A percentile compares a stretch with the other conserved stretches of the same genome.
Conservation (phyloP, 2,329 filamentous ascomycete genomes). For the Talaromyces sp. region DNA sequence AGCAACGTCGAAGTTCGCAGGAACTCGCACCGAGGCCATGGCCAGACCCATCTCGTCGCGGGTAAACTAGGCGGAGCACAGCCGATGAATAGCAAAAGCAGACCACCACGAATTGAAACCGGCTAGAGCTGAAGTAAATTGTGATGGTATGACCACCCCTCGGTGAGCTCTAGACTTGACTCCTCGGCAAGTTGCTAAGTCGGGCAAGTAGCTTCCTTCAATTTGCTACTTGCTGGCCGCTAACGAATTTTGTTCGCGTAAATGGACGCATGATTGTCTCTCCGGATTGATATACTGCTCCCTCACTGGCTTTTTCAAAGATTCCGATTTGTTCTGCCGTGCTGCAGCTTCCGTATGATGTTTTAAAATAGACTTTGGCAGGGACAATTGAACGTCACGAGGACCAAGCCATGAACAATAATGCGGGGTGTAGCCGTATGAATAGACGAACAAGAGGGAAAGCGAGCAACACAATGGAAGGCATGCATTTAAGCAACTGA, state of each 20-base stretch:
- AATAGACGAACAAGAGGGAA: neutral
- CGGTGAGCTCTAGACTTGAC: conserved; percentile 1
- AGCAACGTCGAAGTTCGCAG: neutral
- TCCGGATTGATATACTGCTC: neutral
- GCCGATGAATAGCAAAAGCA: neutral
- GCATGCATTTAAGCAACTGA: neutral
- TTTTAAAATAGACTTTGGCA: neutral
- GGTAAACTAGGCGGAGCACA: conserved; percentile 10
- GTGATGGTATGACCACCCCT: neutral
- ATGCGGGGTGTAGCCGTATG: neutral
- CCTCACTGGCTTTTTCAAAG: neutral
- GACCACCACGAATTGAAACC: conserved; percentile 16
- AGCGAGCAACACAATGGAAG: neutral
- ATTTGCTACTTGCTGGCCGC: neutral
- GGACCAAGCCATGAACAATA: neutral
- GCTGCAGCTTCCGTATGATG: neutral
- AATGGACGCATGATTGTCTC: neutral
- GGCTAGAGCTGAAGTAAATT: neutral
- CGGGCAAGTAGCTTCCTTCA: neutral
- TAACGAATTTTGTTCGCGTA: conserved; percentile 5
- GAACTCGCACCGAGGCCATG: neutral
- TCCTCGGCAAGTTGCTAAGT: conserved; percentile 4
- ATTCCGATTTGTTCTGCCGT: neutral
- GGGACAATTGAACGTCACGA: neutral
- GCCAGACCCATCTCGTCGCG: conserved; percentile 1